These are phyloP conservation scores for Silene latifolia DNA, from an alignment of 148 eudicot genomes.

Conservation along the genomic window DNA sequence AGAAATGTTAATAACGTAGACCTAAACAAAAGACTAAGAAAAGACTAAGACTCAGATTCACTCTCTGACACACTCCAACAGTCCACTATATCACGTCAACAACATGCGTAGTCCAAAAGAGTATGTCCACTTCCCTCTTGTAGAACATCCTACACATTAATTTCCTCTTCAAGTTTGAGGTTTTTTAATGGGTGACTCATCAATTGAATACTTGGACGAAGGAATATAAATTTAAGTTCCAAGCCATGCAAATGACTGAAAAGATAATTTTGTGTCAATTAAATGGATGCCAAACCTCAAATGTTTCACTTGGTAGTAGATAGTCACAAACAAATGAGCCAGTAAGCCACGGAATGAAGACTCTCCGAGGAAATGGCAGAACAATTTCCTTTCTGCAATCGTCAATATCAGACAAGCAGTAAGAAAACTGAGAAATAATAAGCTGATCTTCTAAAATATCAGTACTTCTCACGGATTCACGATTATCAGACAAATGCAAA, in stretches of 20 bases:
- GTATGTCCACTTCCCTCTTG: neutral
- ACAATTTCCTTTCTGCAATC: slow-evolving; percentile 51
- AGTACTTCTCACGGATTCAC: slow-evolving; percentile 1
- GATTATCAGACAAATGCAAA: neutral
- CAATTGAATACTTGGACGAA: neutral
- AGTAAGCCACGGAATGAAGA: slow-evolving; percentile 83
- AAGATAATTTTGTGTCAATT: neutral
- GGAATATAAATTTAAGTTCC: neutral
- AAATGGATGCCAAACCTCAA: slow-evolving; percentile 59
- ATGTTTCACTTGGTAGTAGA: slow-evolving; percentile 65
- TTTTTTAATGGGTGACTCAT: neutral
- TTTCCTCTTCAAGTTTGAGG: neutral
- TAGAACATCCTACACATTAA: neutral
- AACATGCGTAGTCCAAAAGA: neutral
- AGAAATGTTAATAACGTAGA: neutral
- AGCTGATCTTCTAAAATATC: neutral
- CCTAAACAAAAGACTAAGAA: neutral
- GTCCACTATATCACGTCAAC: neutral
- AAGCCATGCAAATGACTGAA: neutral
- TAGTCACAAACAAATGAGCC: slow-evolving; percentile 75
- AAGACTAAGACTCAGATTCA: neutral
- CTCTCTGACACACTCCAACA: too few species aligned
- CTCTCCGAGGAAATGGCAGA: slow-evolving; percentile 77
- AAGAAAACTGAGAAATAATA: neutral
- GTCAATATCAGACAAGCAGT: slow-evolving; percentile 12